Evolutionary conservation across 129 eudicot species (phyloP).

Genomic region (Helianthus annuus): DNA sequence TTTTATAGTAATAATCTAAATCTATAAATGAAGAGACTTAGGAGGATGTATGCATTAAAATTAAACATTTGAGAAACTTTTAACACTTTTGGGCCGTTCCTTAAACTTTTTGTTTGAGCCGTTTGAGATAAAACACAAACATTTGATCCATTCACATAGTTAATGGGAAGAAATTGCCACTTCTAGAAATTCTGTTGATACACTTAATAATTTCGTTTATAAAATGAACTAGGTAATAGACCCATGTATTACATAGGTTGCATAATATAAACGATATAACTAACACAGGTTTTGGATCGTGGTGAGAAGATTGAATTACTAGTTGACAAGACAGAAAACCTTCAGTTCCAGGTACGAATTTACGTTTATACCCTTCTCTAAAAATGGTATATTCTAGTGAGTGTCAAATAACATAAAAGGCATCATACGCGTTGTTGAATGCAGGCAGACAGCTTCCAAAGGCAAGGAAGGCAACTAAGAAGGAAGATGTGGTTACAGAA

Average conservation of each 20-base stretch:
- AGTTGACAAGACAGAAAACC: conserved; percentile 96
- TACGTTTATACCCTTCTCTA: not conserved
- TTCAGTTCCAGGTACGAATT: conserved; percentile 80
- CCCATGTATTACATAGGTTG: too few relatives aligned
- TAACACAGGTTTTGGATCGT: conserved; percentile 74
- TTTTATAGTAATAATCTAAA: not conserved
- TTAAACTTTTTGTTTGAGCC: not conserved
- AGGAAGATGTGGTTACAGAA: conserved; percentile 95
- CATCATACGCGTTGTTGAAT: not conserved
- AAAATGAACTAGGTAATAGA: too few relatives aligned
- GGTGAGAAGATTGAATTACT: conserved; percentile 97
- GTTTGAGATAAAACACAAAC: not conserved
- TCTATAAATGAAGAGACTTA: not conserved
- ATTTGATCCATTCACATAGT: not conserved
- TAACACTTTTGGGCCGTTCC: not conserved
- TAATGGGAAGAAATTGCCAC: not conserved
- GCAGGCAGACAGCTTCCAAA: conserved; percentile 93
- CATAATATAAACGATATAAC: too few relatives aligned
- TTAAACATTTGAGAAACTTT: not conserved
- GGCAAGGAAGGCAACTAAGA: conserved; percentile 83
- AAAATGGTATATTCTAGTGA: not conserved
- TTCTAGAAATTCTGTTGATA: not conserved
- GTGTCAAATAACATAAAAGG: not conserved
- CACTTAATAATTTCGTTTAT: not conserved
- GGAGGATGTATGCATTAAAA: not conserved